phyloP scores from a whole-genome alignment of 257 asterid genomes.

The Galeopsis tetrahit region DNA sequence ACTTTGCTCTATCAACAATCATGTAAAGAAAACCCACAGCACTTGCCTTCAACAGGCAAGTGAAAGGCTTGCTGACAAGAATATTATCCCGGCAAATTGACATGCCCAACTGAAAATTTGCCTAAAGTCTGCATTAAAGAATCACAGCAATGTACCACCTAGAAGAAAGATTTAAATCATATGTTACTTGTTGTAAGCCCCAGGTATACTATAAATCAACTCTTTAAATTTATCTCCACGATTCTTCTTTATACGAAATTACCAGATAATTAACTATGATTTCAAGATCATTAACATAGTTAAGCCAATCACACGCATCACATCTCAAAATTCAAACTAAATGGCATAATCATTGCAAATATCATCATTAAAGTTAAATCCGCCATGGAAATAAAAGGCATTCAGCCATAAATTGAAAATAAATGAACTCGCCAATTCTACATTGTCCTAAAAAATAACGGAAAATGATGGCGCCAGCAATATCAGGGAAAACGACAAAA shows the following conservation, averaged over 20 bases:
- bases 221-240: neutral
- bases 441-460: constrained; percentile 21
- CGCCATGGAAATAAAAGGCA: neutral
- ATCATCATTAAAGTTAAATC: constrained; percentile 1
- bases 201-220: neutral
- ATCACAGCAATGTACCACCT: constrained; percentile 46
- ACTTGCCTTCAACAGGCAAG: constrained; percentile 49
- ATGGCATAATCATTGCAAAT: constrained; percentile 14
- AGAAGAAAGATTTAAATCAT: constrained; percentile 25
- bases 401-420: constrained; percentile 24
- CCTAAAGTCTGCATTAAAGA: constrained; percentile 28
- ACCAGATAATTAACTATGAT: constrained; percentile 13
- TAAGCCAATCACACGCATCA: constrained; percentile 24
- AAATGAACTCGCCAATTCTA: constrained; percentile 4
- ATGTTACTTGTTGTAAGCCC: constrained; percentile 1
- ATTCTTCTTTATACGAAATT: neutral
- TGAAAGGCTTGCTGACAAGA: constrained; percentile 38
- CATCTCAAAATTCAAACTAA: constrained; percentile 16
- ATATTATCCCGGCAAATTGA: constrained; percentile 36
- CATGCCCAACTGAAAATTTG: constrained; percentile 35
- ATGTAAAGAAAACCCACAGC: constrained; percentile 37
- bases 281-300: constrained; percentile 22
- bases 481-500: constrained; percentile 6
- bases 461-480: constrained; percentile 11
- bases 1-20: constrained; percentile 21